Percentiles rank a stretch among this genome's conserved stretches.
Conservation (phyloP, 129 eudicot genomes). For the sunflower (Helianthus annuus) region DNA sequence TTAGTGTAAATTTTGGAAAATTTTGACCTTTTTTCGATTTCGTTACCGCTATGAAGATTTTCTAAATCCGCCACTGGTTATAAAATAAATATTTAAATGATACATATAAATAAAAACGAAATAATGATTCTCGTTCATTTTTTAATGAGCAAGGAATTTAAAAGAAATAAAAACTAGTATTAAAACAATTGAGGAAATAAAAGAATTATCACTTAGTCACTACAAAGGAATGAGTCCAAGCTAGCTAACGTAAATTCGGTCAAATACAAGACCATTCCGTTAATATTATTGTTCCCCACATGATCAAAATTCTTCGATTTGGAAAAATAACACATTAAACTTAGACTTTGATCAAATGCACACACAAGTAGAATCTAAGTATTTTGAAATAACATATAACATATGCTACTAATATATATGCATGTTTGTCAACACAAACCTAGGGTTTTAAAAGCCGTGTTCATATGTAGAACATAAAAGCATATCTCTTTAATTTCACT, state of each 20-base stretch:
- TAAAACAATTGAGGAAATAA: background rate
- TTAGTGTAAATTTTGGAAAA: too few relatives aligned
- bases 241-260: background rate
- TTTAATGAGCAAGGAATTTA: background rate
- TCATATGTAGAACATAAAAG: background rate
- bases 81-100: background rate
- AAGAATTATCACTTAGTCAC: background rate
- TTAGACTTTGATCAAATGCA: slow-evolving; percentile 24
- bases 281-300: background rate
- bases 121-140: background rate
- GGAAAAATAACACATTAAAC: slow-evolving; percentile 1
- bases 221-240: slow-evolving; percentile 11
- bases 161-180: background rate
- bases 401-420: background rate
- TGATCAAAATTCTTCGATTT: background rate
- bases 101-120: background rate
- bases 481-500: background rate
- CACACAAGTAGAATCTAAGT: background rate
- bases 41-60: too few relatives aligned
- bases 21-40: too few relatives aligned
- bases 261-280: slow-evolving; percentile 24
- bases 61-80: too few relatives aligned
- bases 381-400: background rate
- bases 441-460: background rate
- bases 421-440: background rate